phyloP scores from a whole-genome alignment of 139 green algal species.

The Coelastrella sp. region DNA sequence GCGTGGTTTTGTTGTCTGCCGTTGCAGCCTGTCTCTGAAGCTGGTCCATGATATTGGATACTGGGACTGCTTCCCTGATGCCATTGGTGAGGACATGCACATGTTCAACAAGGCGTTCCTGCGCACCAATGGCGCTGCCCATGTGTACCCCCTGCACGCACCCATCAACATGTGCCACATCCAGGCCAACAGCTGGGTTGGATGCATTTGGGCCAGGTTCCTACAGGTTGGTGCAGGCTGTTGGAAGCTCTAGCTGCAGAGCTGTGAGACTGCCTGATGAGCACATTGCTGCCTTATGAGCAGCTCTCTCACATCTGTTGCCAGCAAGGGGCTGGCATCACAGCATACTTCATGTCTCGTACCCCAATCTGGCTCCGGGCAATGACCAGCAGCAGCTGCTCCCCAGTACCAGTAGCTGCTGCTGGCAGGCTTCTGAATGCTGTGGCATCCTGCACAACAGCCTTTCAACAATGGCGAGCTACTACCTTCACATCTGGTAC shows the following conservation, averaged over 20 bases:
- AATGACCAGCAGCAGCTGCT: too few relatives aligned
- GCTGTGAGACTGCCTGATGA: too few relatives aligned
- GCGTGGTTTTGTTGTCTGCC: background rate
- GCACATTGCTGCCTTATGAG: background rate
- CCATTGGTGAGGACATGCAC: conserved; percentile 63
- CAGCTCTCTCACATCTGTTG: too few relatives aligned
- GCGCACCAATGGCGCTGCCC: conserved; percentile 41
- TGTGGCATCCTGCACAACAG: background rate
- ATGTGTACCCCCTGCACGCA: conserved; percentile 41
- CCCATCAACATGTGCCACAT: conserved; percentile 62
- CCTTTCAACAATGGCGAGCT: too few relatives aligned
- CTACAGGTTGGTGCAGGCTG: conserved; percentile 25
- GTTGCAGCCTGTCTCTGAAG: conserved; percentile 38
- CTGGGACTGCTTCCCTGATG: conserved; percentile 58
- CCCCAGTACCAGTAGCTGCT: background rate
- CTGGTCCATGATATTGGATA: conserved; percentile 51
- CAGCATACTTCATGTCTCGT: too few relatives aligned
- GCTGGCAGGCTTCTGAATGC: background rate
- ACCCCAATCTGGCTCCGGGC: too few relatives aligned
- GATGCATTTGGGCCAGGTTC: conserved; percentile 46
- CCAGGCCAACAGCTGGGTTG: conserved; percentile 19
- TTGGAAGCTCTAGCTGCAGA: background rate
- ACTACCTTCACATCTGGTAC: too few relatives aligned
- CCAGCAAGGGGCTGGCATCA: too few relatives aligned
- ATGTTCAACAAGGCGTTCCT: conserved; percentile 61